These are phyloP conservation scores for Arthrobotrys sinensis DNA, from an alignment of 2,329 filamentous ascomycete genomes.

Conservation along the genomic window DNA sequence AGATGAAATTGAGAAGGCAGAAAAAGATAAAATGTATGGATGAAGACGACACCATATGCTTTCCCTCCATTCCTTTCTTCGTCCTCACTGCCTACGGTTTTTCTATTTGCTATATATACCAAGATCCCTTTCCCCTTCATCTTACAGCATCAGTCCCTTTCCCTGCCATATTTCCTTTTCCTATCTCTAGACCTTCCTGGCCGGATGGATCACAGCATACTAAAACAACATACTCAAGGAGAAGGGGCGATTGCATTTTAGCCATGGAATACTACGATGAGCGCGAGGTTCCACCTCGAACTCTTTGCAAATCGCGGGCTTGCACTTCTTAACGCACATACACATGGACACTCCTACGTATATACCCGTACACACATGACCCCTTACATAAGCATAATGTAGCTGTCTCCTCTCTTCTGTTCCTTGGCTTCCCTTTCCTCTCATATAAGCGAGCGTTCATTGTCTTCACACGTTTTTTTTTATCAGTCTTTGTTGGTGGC, in stretches of 20 bases:
- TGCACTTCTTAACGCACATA: not conserved
- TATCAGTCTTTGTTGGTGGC: not conserved
- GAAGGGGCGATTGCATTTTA: slow-evolving; percentile 5
- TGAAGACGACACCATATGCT: slow-evolving; percentile 19
- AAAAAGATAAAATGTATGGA: slow-evolving; percentile 60
- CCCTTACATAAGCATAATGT: too few relatives aligned
- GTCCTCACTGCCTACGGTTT: not conserved
- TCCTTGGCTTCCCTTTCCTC: not conserved
- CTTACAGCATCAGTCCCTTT: not conserved
- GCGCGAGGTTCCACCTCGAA: not conserved
- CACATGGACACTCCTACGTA: not conserved
- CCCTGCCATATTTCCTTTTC: not conserved
- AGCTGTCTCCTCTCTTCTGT: too few relatives aligned
- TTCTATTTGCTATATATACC: slow-evolving; percentile 16
- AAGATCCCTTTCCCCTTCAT: not conserved
- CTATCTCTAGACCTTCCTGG: not conserved
- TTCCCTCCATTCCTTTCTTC: not conserved
- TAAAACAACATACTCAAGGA: not conserved
- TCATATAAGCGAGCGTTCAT: not conserved
- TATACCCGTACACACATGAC: not conserved
- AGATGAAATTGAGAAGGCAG: slow-evolving; percentile 66
- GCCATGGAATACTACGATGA: not conserved
- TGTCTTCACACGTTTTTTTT: not conserved
- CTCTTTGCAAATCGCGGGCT: not conserved
- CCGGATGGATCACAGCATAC: not conserved